Evolutionary conservation across 139 green algal genomes (phyloP).

Genomic region (Tetratostichococcus sp.): DNA sequence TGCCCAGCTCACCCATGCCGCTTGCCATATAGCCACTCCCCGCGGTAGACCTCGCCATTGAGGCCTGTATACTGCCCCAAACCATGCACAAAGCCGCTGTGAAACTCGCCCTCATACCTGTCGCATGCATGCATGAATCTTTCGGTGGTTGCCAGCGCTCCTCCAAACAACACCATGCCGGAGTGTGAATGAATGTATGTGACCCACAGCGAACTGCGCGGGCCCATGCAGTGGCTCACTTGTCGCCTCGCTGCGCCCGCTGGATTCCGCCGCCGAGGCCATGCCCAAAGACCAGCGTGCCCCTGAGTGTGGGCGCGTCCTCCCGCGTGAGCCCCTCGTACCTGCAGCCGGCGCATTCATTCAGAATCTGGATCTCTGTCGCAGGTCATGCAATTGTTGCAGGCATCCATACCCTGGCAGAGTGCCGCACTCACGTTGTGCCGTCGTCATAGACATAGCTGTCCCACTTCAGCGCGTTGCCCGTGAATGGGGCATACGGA

Average conservation of each 20-base stretch:
- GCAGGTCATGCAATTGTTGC: no score
- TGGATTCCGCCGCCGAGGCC: conserved; percentile 73
- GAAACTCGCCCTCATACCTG: conserved; percentile 88
- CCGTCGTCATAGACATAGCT: conserved; percentile 84
- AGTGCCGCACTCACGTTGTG: conserved; percentile 68
- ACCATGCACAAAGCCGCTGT: conserved; percentile 77
- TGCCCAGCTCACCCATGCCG: conserved; percentile 57
- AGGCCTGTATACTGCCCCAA: conserved; percentile 70
- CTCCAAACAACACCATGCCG: neutral
- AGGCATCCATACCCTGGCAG: no score
- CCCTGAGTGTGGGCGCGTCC: conserved; percentile 75
- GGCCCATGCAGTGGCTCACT: conserved; percentile 22
- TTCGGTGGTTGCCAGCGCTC: no score
- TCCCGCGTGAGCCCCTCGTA: conserved; percentile 80
- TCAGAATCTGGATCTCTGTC: no score
- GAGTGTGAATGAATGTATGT: no score
- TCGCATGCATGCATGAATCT: no score
- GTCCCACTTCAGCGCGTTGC: conserved; percentile 81
- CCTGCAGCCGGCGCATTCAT: conserved; percentile 38
- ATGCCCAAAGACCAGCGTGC: conserved; percentile 78
- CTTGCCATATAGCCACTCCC: conserved; percentile 75
- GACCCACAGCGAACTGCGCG: no score
- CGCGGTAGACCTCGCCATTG: conserved; percentile 66
- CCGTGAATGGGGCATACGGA: conserved; percentile 79
- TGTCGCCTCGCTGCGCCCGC: conserved; percentile 49